phyloP scores from a whole-genome alignment of 495 filamentous ascomycete species.

The Cenococcum geophilum region DNA sequence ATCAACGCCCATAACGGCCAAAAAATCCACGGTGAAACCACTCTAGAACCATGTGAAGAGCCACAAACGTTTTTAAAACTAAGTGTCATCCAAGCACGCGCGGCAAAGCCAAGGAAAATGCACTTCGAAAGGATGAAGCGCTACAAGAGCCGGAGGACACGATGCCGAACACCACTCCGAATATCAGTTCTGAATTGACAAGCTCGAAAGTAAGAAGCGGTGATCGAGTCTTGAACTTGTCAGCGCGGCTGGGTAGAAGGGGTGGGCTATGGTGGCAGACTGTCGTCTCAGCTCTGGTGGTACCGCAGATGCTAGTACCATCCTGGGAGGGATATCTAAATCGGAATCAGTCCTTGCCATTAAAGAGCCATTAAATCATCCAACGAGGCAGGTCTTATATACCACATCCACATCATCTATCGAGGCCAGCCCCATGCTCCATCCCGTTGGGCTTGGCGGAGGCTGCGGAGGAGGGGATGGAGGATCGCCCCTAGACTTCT shows the following conservation, averaged over 20 bases:
- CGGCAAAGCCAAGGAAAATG: too few relatives aligned
- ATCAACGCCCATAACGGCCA: neutral
- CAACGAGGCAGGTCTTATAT: neutral
- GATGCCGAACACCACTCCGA: too few relatives aligned
- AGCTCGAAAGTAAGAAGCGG: too few relatives aligned
- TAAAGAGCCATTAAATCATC: neutral
- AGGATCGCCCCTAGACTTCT: slow-evolving; percentile 5
- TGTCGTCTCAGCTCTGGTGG: neutral
- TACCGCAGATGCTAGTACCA: neutral
- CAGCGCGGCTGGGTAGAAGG: neutral
- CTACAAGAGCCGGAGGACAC: too few relatives aligned
- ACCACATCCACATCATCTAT: slow-evolving; percentile 4
- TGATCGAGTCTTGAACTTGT: neutral
- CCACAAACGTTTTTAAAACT: neutral
- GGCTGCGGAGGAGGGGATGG: slow-evolving; percentile 6
- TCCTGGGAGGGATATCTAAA: slow-evolving; percentile 2
- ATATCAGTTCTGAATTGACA: too few relatives aligned
- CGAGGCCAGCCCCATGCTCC: neutral
- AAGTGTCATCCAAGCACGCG: neutral
- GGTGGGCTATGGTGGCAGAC: neutral
- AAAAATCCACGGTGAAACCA: neutral
- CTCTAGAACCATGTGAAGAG: neutral
- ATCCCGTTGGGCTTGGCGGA: slow-evolving; percentile 7
- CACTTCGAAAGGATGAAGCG: too few relatives aligned
- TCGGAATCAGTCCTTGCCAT: neutral